phyloP scores from a whole-genome alignment of 208 protist genomes.

The Chromosphaera perkinsii region DNA sequence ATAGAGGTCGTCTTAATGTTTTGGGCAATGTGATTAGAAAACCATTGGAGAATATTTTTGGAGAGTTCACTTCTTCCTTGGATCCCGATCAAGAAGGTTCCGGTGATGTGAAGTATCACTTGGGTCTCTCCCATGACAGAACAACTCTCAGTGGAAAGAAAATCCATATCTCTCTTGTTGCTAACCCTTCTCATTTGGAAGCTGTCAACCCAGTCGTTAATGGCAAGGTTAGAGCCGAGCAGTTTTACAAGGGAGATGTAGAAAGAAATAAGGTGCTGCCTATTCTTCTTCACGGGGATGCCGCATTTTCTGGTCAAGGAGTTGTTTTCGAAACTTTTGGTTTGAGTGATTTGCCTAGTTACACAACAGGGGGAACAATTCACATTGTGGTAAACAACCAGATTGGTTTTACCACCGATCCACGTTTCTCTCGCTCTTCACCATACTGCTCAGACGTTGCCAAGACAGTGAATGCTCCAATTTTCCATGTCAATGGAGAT shows the following conservation, averaged over 20 bases:
- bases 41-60: constrained; percentile 58
- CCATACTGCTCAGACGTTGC: constrained; percentile 94
- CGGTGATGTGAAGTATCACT: constrained; percentile 97
- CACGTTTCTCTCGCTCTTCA: constrained; percentile 82
- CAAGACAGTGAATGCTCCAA: constrained; percentile 68
- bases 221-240: constrained; percentile 88
- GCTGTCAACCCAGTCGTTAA: constrained; percentile 95
- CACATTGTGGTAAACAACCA: constrained; percentile 98
- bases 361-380: constrained; percentile 89
- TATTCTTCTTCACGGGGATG: constrained; percentile 95
- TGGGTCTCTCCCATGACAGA: constrained; percentile 76
- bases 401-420: constrained; percentile 97
- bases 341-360: constrained; percentile 79
- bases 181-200: constrained; percentile 97
- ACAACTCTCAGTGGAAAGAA: constrained; percentile 61
- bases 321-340: constrained; percentile 92
- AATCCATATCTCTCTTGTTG: constrained; percentile 86
- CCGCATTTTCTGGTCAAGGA: constrained; percentile 85
- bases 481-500: constrained; percentile 62
- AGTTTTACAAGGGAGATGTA: constrained; percentile 57
- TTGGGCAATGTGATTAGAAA: constrained; percentile 85
- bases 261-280: constrained; percentile 59
- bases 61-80: constrained; percentile 54
- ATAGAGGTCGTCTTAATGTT: constrained; percentile 91
- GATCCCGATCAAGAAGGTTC: constrained; percentile 35